These are phyloP conservation scores for Microcyclosporella mali DNA, from an alignment of 2,329 filamentous ascomycete species.

Conservation along the genomic window DNA sequence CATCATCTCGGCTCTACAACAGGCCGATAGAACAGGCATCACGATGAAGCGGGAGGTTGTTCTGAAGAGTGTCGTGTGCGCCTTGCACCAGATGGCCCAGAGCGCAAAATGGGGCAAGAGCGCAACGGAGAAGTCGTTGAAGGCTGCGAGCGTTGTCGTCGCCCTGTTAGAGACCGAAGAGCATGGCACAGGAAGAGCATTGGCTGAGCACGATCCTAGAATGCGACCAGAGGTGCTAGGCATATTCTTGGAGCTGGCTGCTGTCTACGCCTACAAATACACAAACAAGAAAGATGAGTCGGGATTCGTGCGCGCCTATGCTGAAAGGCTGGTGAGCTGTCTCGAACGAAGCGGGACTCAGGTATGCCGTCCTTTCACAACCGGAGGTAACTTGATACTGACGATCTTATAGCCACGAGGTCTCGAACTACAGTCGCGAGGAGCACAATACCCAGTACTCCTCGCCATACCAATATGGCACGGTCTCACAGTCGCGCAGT, in stretches of 20 bases:
- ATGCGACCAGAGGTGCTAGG: slow-evolving; percentile 35
- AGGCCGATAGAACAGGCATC: slow-evolving; percentile 30
- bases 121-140: slow-evolving; percentile 34
- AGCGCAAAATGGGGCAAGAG: slow-evolving; percentile 32
- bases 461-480: slow-evolving; percentile 37
- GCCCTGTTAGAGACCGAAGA: slow-evolving; percentile 37
- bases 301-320: slow-evolving; percentile 36
- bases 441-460: slow-evolving; percentile 24
- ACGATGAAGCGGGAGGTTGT: slow-evolving; percentile 29
- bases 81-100: slow-evolving; percentile 32
- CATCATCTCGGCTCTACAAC: slow-evolving; percentile 29
- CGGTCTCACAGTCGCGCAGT: slow-evolving; percentile 38
- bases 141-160: slow-evolving; percentile 35
- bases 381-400: background rate
- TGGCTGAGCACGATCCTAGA: slow-evolving; percentile 27
- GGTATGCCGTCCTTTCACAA: slow-evolving; percentile 7
- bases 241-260: slow-evolving; percentile 40
- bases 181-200: slow-evolving; percentile 30
- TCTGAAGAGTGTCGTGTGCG: slow-evolving; percentile 31
- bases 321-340: slow-evolving; percentile 34
- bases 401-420: background rate
- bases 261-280: slow-evolving; percentile 35
- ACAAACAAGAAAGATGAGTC: slow-evolving; percentile 30
- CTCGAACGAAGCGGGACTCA: slow-evolving; percentile 13
- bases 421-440: background rate